Base-by-base conservation (phyloP, 352 stramenopile species). In the Phytopythium mirpurense region DNA sequence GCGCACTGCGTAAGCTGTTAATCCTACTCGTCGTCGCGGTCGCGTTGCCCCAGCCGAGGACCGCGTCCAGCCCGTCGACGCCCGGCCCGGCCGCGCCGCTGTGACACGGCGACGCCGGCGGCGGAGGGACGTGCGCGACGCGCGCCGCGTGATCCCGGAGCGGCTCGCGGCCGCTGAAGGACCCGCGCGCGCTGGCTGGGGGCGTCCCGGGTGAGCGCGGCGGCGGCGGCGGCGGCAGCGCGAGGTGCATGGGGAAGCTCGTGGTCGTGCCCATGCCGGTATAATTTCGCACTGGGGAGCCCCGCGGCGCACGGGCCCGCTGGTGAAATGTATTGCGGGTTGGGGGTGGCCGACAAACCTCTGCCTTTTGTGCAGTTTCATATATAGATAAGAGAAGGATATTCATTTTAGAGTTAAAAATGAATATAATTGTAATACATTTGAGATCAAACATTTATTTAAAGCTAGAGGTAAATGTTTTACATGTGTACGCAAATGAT, bases 261-360 rank as follows among this genome's bases (percentile, higher is more conserved):
- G 48, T 35, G 48, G 34, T 44, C 21, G 12, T 54, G 48, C 48
- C 48, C 48, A 54, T 54, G 34, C 32, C 48, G 48, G 16, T 38
- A 18, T 6, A 16, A 16, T 31, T 47, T 47, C 16, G 24, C 23
- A 29, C 41, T 31, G 42, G 29, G 29, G 9, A 32, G 29, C 5
- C 29, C 29, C 5, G 29, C 29, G 29, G n/a, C n/a, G n/a, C n/a
- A n/a, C n/a, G n/a, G n/a, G n/a, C n/a, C n/a, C n/a, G n/a, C n/a
- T n/a, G n/a, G n/a, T n/a, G n/a, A n/a, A n/a, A n/a, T n/a, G n/a
- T n/a, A n/a, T n/a, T n/a, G n/a, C n/a, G n/a, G n/a, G n/a, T n/a
- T n/a, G n/a, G n/a, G n/a, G n/a, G n/a, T n/a, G n/a, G n/a, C n/a
- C n/a, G n/a, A n/a, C n/a, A n/a, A n/a, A n/a, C n/a, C n/a, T n/a